A percentile compares a stretch with the other conserved stretches of the same genome.
Conservation (phyloP, 176 grass and related monocot species). For the Carex parvula region DNA sequence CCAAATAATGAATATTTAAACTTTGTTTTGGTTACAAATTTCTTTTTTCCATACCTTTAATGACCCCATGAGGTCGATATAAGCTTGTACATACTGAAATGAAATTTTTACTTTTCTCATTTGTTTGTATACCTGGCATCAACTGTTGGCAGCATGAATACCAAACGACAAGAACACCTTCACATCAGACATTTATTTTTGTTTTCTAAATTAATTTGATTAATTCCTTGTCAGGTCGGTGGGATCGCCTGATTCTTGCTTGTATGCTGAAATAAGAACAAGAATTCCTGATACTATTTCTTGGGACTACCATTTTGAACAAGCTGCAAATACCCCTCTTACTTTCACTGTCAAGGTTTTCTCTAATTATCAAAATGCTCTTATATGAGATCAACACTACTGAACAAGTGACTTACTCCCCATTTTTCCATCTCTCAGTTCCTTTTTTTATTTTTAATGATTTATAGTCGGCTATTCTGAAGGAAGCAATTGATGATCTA, state of each 20-base stretch:
- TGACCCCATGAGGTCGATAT: neutral
- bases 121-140: neutral
- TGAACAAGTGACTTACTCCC: neutral
- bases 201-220: slow-evolving; percentile 1
- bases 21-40: neutral
- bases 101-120: neutral
- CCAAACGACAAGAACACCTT: neutral
- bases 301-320: slow-evolving; percentile 88
- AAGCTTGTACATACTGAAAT: neutral
- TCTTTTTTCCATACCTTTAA: neutral
- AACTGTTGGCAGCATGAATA: slow-evolving; percentile 3
- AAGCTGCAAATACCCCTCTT: slow-evolving; percentile 54
- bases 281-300: slow-evolving; percentile 91
- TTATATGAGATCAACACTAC: neutral
- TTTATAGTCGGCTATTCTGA: slow-evolving; percentile 61
- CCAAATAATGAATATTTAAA: neutral
- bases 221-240: slow-evolving; percentile 44
- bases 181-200: neutral
- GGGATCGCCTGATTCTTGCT: slow-evolving; percentile 67
- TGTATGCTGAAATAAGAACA: slow-evolving; percentile 95
- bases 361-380: neutral
- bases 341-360: slow-evolving; percentile 75
- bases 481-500: slow-evolving; percentile 89
- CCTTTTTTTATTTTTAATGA: slow-evolving; percentile 15
- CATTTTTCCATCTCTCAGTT: slow-evolving; percentile 7